Conservation (phyloP, 2,329 filamentous ascomycete species). For the Aspergillus viridinutans region DNA sequence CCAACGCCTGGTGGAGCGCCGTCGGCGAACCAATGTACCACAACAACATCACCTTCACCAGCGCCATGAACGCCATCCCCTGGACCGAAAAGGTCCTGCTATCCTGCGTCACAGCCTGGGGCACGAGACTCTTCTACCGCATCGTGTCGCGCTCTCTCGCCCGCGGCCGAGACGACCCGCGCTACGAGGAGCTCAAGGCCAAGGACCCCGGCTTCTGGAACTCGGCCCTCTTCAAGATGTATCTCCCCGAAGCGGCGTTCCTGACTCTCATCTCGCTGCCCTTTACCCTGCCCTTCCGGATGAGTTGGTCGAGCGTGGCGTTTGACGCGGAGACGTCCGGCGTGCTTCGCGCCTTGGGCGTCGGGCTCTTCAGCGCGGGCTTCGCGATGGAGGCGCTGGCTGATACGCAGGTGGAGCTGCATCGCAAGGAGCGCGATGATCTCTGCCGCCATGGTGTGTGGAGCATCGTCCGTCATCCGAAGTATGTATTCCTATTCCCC, state of each 20-base stretch:
- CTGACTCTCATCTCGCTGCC: slow-evolving; percentile 56
- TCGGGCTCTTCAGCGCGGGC: slow-evolving; percentile 55
- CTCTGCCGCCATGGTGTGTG: slow-evolving; percentile 57
- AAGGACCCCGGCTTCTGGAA: slow-evolving; percentile 55
- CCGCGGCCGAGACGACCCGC: slow-evolving; percentile 53
- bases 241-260: slow-evolving; percentile 55
- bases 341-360: slow-evolving; percentile 41
- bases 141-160: slow-evolving; percentile 47
- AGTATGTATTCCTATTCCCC: slow-evolving; percentile 43
- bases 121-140: slow-evolving; percentile 53
- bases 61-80: slow-evolving; percentile 47
- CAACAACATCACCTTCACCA: slow-evolving; percentile 43
- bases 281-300: slow-evolving; percentile 53
- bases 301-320: slow-evolving; percentile 24
- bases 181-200: slow-evolving; percentile 50
- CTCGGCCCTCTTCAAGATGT: slow-evolving; percentile 50
- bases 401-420: slow-evolving; percentile 53
- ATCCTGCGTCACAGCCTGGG: slow-evolving; percentile 56
- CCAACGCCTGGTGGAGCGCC: slow-evolving; percentile 59
- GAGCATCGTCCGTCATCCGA: slow-evolving; percentile 59
- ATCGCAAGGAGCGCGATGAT: slow-evolving; percentile 42
- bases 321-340: slow-evolving; percentile 20
- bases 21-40: slow-evolving; percentile 49
- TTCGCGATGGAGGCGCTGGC: slow-evolving; percentile 55
- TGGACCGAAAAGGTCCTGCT: slow-evolving; percentile 56